Conservation (phyloP, 2,329 filamentous ascomycete species). For the Monilinia fructicola region DNA sequence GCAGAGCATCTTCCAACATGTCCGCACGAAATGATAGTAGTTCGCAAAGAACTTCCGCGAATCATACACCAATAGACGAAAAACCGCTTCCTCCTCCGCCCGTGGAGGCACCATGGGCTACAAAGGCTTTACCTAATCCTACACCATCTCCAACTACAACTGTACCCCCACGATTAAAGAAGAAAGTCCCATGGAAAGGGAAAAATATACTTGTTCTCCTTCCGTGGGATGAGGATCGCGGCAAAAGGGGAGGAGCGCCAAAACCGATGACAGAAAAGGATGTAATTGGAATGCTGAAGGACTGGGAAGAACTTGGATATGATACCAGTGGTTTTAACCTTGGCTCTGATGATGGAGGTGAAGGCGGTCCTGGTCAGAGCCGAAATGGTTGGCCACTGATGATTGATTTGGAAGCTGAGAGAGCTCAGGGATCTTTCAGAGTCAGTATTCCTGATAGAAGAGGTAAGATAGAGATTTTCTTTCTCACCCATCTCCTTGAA, state of each 20-base stretch:
- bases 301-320: conserved; percentile 70
- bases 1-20: conserved; percentile 27
- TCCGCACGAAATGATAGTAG: conserved; percentile 30
- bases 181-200: conserved; percentile 72
- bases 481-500: neutral
- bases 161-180: conserved; percentile 60
- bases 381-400: conserved; percentile 66
- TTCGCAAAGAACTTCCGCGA: conserved; percentile 29
- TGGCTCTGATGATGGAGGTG: conserved; percentile 43
- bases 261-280: conserved; percentile 56
- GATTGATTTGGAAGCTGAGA: conserved; percentile 57
- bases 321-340: conserved; percentile 67
- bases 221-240: conserved; percentile 66
- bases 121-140: conserved; percentile 26
- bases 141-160: conserved; percentile 38
- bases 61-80: conserved; percentile 39
- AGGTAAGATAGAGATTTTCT: conserved; percentile 32
- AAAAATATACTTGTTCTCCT: conserved; percentile 72
- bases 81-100: conserved; percentile 43
- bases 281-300: conserved; percentile 60
- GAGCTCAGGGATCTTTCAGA: conserved; percentile 52
- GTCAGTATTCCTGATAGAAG: conserved; percentile 61
- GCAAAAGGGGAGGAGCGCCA: conserved; percentile 54
- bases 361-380: conserved; percentile 52
- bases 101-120: conserved; percentile 30